A percentile compares a stretch with the other conserved stretches of the same genome.
Evolutionary conservation across 352 stramenopile genomes (phyloP).

Genomic region (Phytophthora crassamura): DNA sequence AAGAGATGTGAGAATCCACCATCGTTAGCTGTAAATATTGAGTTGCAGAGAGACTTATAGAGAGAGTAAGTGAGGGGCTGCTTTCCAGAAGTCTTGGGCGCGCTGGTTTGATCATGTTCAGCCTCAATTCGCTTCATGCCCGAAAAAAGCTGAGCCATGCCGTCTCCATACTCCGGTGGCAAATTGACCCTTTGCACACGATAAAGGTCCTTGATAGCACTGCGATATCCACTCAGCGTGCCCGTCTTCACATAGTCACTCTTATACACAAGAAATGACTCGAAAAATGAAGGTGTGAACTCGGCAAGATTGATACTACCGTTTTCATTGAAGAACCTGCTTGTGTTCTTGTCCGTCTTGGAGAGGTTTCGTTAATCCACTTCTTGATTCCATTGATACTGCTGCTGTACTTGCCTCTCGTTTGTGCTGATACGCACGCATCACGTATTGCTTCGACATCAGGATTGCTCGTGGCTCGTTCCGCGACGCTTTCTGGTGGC

Average conservation of each 20-base stretch:
- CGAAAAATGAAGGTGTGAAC: background rate
- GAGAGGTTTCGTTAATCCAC: background rate
- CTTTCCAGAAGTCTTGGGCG: constrained; percentile 3
- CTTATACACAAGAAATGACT: background rate
- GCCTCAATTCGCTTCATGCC: no score
- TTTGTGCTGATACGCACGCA: background rate
- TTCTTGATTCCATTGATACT: constrained; percentile 3
- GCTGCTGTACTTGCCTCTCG: background rate
- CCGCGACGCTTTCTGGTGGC: no score
- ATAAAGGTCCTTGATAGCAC: no score
- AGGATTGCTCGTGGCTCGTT: no score
- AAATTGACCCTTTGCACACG: no score
- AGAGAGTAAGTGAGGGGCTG: constrained; percentile 1
- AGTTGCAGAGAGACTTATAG: constrained; percentile 2
- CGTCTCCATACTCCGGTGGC: no score
- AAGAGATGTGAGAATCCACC: constrained; percentile 29
- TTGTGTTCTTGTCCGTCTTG: background rate
- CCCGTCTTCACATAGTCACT: background rate
- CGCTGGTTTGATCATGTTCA: background rate
- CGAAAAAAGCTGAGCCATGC: no score
- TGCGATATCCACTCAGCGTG: no score
- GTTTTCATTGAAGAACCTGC: background rate
- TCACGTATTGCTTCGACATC: constrained; percentile 3
- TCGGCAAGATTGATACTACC: background rate
- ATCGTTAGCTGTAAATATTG: background rate